Evolutionary conservation across 129 eudicot genomes (phyloP).

Genomic region (Tagetes erecta): DNA sequence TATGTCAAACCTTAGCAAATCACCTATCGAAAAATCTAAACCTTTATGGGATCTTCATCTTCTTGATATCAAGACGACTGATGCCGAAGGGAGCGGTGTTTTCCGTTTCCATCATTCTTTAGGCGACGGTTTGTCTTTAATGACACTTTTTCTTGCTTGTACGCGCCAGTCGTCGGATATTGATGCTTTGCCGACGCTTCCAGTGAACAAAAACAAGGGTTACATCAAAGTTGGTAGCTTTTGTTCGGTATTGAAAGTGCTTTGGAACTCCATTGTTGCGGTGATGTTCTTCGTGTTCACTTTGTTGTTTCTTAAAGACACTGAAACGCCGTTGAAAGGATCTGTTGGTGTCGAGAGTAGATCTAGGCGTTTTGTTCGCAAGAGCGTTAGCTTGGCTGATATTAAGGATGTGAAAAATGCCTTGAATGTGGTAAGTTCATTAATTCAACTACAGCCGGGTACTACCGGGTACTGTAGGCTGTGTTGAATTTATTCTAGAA

Average conservation of each 20-base stretch:
- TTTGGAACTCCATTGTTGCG: slow-evolving; percentile 43
- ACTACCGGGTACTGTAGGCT: too few species aligned
- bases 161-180: slow-evolving; percentile 41
- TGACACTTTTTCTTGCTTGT: slow-evolving; percentile 43
- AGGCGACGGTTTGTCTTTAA: slow-evolving; percentile 52
- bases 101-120: slow-evolving; percentile 54
- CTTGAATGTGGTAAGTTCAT: slow-evolving; percentile 38
- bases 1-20: slow-evolving; percentile 44
- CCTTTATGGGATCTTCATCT: slow-evolving; percentile 54
- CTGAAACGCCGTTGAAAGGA: slow-evolving; percentile 44
- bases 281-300: slow-evolving; percentile 40
- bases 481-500: too few species aligned
- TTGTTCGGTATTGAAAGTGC: slow-evolving; percentile 31
- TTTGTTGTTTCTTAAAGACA: slow-evolving; percentile 49
- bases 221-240: slow-evolving; percentile 28
- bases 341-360: slow-evolving; percentile 35
- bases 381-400: slow-evolving; percentile 40
- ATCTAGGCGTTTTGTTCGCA: slow-evolving; percentile 44
- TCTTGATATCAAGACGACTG: slow-evolving; percentile 41
- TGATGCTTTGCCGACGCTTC: slow-evolving; percentile 30
- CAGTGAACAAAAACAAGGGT: slow-evolving; percentile 29
- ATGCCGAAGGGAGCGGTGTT: slow-evolving; percentile 31
- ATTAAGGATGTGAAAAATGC: slow-evolving; percentile 49
- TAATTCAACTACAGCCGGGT: neutral
- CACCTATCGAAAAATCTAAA: slow-evolving; percentile 40